Base-by-base conservation (phyloP, 495 filamentous ascomycete species). In the Parmelia sp. region DNA sequence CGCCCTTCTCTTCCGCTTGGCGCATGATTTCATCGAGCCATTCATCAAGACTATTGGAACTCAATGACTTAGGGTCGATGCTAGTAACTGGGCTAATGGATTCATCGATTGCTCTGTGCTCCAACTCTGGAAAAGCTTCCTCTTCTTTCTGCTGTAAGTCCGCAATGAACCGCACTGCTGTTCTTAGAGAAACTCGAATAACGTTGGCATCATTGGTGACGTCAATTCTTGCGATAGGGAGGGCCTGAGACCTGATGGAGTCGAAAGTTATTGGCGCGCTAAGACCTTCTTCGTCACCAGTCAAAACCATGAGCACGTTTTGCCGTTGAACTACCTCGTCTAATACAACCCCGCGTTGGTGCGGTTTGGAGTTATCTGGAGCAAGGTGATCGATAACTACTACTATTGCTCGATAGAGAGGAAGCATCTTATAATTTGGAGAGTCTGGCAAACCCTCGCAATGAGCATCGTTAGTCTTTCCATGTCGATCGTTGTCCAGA, bases 371-470 rank as follows among this genome's bases (percentile, higher is more conserved):
- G 17, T 31, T 9, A 23, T 36, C 0, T 1, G 31, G 36, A n/a
- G 35, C 8, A 15, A 25, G 47, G 33, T 61, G 9, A 36, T 61
- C 63, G 29, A 55, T 27, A 45, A 65, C n/a, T 8, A 65, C 35
- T 21, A 56, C 23, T 15, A 65, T 60, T 7, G 58, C 63, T 40
- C 45, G 63, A 60, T 40, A 65, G 15, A 65, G 58, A 2, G 57
- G 63, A 17, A 65, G 36, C 29, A 65, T 14, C 4, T 61, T 45
- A 35, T 31, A 61, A 27, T 65, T 29, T 37, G 5, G 36, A 5
- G 36, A 6, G 36, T 11, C 36, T 37, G 36, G 36, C 36, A 5
- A 5, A 37, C 5, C 11, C 5, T 11, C 11, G 6, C 5, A 37
- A 37, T 37, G 11, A 5, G 36, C 5, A 6, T 37, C 11, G 6